Base-by-base conservation (phyloP, 352 stramenopile species). In the Globisporangium abappressorium region DNA sequence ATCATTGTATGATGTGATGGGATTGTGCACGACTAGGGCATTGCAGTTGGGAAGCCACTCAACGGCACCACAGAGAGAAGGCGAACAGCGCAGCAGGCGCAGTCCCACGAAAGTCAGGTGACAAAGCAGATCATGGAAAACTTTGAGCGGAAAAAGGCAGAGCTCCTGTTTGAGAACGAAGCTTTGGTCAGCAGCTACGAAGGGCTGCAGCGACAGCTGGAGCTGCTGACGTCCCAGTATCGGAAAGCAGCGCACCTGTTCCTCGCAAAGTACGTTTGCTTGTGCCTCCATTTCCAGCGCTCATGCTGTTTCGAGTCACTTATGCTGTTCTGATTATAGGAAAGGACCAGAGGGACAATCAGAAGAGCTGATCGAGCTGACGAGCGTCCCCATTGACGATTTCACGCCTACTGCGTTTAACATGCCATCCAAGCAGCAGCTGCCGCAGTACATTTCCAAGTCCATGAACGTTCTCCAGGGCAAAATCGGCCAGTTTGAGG, bases 181-280 rank as follows among this genome's bases (percentile, higher is more conserved):
- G 70, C 72, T n/a, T 67, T 93, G 18, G 70, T 74, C 9, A 86
- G 73, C 22, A 85, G 71, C 26, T 91, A 89, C 49, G 74, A 89
- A 28, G 64, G 69, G 7, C 67, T 93, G 24, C 83, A 92, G 46
- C 74, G 79, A 2, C 75, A 85, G 18, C 68, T 93, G 22, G 80
- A 91, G 70, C 78, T 77, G n/a, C 65, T 93, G 6, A 87, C 77
- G 33, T 72, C 78, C 2, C 83, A 91, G 67, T 92, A 92, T 74
- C 89, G 89, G 66, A 91, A 91, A 38, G 74, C 83, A 5, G 79
- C 90, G 33, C 75, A 81, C 61, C 75, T 92, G 15, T 93, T 93
- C 59, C 71, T 93, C 38, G 80, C 82, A 9, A 84, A 93, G 82
- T 89, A 76, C 57, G 84, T 81, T 59, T 24, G 28, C 30, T 28